Percentiles rank a stretch among this genome's conserved stretches.
These are phyloP conservation scores for Vigna mungo DNA, from an alignment of 306 rosid species.

Conservation along the genomic window DNA sequence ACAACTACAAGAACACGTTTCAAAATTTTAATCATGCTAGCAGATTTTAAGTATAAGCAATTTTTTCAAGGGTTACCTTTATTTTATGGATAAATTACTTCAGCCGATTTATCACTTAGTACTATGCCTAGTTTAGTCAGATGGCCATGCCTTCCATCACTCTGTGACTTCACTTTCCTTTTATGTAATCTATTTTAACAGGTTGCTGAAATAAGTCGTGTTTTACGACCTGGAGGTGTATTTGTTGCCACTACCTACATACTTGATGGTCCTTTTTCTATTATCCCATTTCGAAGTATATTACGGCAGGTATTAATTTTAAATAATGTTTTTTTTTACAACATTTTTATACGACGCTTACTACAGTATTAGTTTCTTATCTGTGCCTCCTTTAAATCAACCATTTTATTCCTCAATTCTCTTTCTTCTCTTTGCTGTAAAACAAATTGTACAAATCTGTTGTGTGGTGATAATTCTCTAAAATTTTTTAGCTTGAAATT, in stretches of 20 bases:
- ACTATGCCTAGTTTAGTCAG: constrained; percentile 28
- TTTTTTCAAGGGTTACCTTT: neutral
- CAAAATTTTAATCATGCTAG: constrained; percentile 22
- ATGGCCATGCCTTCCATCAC: constrained; percentile 13
- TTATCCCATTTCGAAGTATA: constrained; percentile 63
- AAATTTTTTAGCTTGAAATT: neutral
- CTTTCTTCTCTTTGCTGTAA: neutral
- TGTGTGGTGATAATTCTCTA: neutral
- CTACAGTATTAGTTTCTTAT: neutral
- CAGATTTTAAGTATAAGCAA: constrained; percentile 11
- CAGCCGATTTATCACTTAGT: constrained; percentile 15
- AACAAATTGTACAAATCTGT: neutral
- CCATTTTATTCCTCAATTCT: neutral
- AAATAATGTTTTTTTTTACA: neutral
- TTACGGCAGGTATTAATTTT: constrained; percentile 61
- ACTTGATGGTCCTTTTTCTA: constrained; percentile 68
- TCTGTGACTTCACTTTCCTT: neutral
- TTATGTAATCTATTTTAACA: constrained; percentile 46
- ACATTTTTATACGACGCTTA: neutral
- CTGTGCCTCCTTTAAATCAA: neutral
- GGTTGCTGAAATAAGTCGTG: constrained; percentile 92
- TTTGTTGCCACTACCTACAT: constrained; percentile 84
- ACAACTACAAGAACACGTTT: constrained; percentile 17
- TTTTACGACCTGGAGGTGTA: constrained; percentile 90
- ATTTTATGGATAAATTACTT: constrained; percentile 3